phyloP scores from a whole-genome alignment of 169 alveolate species.

The Babesia bovis region DNA sequence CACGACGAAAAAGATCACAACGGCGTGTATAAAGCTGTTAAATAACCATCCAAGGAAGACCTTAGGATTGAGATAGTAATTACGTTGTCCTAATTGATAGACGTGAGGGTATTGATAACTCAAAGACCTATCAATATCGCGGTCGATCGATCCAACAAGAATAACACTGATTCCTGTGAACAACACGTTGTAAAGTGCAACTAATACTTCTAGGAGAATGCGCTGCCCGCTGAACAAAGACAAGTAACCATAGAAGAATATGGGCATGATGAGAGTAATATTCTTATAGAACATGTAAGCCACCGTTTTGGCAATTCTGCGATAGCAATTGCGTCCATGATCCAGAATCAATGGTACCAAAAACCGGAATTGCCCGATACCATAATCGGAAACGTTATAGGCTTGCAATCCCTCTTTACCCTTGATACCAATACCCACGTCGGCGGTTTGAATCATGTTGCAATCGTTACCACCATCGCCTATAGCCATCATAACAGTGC shows the following conservation, averaged over 20 bases:
- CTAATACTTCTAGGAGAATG: slow-evolving; percentile 90
- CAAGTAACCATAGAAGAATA: slow-evolving; percentile 89
- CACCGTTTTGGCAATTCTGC: slow-evolving; percentile 91
- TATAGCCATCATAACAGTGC: slow-evolving; percentile 74
- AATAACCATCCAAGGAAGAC: slow-evolving; percentile 76
- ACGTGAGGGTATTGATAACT: slow-evolving; percentile 72
- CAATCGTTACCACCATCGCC: slow-evolving; percentile 99
- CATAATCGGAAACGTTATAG: slow-evolving; percentile 88
- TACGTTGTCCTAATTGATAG: slow-evolving; percentile 75
- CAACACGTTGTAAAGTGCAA: slow-evolving; percentile 91
- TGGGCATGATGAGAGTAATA: slow-evolving; percentile 91
- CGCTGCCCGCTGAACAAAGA: slow-evolving; percentile 93
- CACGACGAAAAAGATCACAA: slow-evolving; percentile 65
- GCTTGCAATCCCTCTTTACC: slow-evolving; percentile 98
- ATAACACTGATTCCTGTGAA: slow-evolving; percentile 93
- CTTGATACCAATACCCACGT: slow-evolving; percentile 96
- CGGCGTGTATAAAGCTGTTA: slow-evolving; percentile 73
- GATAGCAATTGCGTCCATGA: slow-evolving; percentile 90
- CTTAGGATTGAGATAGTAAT: slow-evolving; percentile 70
- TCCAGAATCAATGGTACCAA: slow-evolving; percentile 82
- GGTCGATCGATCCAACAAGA: slow-evolving; percentile 79
- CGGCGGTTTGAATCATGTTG: slow-evolving; percentile 97
- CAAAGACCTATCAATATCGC: slow-evolving; percentile 72
- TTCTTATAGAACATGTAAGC: slow-evolving; percentile 96
- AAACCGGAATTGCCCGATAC: slow-evolving; percentile 86